Evolutionary conservation across 2,329 filamentous ascomycete genomes (phyloP).

Genomic region (Colletotrichum spaethianum): DNA sequence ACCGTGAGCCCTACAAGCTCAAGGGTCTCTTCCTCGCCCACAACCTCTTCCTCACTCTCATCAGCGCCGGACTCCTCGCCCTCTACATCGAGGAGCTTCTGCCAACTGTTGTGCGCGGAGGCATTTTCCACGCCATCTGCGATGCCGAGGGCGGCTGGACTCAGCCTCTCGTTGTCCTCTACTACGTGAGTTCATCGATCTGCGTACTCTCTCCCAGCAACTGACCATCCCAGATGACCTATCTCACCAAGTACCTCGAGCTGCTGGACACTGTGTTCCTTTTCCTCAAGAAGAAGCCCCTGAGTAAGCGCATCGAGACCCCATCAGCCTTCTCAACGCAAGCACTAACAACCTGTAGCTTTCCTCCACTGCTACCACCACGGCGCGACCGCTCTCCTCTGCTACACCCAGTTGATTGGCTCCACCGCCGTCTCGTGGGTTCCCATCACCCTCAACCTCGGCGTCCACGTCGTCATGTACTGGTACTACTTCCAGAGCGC

Average conservation of each 20-base stretch:
- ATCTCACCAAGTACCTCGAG: conserved; percentile 98
- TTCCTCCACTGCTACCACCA: conserved; percentile 99
- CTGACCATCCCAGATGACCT: conserved; percentile 80
- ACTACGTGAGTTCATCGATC: conserved; percentile 80
- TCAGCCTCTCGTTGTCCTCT: conserved; percentile 90
- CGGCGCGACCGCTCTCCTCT: conserved; percentile 94
- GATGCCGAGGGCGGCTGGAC: conserved; percentile 89
- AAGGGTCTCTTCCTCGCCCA: conserved; percentile 93
- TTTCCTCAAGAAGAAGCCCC: conserved; percentile 99
- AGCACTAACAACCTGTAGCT: conserved; percentile 63
- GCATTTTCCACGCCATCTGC: conserved; percentile 93
- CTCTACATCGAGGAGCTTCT: conserved; percentile 94
- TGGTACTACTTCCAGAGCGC: conserved; percentile 99
- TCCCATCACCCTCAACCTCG: conserved; percentile 90
- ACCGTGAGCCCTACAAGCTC: conserved; percentile 86
- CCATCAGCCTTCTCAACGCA: conserved; percentile 19
- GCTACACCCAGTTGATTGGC: conserved; percentile 97
- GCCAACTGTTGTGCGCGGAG: conserved; percentile 83
- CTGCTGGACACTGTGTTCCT: conserved; percentile 96
- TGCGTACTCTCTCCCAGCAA: conserved; percentile 12
- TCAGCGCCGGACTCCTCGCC: conserved; percentile 84
- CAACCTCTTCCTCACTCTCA: conserved; percentile 92
- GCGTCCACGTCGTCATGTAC: conserved; percentile 99
- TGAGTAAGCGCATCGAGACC: conserved; percentile 70
- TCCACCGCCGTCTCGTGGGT: conserved; percentile 96